Conservation (phyloP, 2,329 filamentous ascomycete species). For the Fulvia fulva region DNA sequence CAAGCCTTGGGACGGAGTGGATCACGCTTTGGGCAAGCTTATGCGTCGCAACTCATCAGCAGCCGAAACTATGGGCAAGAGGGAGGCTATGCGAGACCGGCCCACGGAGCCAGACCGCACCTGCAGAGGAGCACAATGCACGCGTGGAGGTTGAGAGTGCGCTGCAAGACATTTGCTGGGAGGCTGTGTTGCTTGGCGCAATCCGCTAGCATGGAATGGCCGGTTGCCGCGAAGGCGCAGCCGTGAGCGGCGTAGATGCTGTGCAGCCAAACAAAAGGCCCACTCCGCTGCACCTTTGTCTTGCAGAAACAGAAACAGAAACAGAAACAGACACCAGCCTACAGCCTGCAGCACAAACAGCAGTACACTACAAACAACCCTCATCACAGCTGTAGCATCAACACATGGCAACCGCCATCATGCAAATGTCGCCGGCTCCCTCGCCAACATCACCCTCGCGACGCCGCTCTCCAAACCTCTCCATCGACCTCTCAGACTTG, state of each 20-base stretch:
- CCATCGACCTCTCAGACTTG: slow-evolving; percentile 10
- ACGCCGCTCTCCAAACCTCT: slow-evolving; percentile 36
- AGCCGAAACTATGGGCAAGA: background rate
- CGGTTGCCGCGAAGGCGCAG: background rate
- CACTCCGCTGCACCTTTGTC: background rate
- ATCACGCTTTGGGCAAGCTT: background rate
- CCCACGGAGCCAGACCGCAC: background rate
- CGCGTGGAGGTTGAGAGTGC: too few species aligned
- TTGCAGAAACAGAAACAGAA: too few species aligned
- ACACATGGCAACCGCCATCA: slow-evolving; percentile 10
- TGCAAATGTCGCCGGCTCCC: slow-evolving; percentile 12
- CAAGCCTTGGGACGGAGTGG: background rate
- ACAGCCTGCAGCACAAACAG: background rate
- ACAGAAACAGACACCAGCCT: background rate
- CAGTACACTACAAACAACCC: background rate
- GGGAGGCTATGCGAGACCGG: background rate
- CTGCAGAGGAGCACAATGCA: background rate
- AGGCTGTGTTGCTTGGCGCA: background rate
- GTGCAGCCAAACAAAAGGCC: background rate
- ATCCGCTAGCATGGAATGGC: background rate
- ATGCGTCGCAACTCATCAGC: background rate
- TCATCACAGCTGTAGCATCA: background rate
- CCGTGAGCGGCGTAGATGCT: background rate
- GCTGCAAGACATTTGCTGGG: background rate
- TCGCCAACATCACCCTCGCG: slow-evolving; percentile 20